Conservation (phyloP, 2,329 filamentous ascomycete species). For the Cryphonectria nitschkei region DNA sequence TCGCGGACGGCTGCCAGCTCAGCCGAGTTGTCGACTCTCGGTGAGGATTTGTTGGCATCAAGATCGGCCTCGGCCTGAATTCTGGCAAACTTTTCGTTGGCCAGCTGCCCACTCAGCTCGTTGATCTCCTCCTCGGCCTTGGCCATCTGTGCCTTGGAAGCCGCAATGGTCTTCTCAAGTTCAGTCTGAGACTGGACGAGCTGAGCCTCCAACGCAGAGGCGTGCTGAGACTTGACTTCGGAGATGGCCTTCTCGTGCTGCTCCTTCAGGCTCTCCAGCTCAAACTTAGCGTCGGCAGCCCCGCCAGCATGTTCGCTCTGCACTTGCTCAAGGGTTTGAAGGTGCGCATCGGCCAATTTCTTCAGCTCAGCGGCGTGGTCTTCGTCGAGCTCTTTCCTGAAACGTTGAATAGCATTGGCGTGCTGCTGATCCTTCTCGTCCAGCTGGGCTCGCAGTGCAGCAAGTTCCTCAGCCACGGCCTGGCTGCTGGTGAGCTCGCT, state of each 20-base stretch:
- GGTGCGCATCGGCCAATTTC: conserved; percentile 48
- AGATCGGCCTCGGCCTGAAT: conserved; percentile 63
- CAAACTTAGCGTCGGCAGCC: conserved; percentile 41
- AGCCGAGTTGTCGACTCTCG: conserved; percentile 47
- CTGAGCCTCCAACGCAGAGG: conserved; percentile 40
- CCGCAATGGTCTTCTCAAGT: conserved; percentile 42
- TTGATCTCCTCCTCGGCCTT: conserved; percentile 53
- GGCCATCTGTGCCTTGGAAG: conserved; percentile 46
- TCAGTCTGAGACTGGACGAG: conserved; percentile 43
- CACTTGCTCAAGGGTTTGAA: conserved; percentile 46
- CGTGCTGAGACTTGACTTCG: conserved; percentile 47
- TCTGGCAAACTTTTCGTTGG: conserved; percentile 63
- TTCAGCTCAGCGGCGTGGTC: conserved; percentile 52
- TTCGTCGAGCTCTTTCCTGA: conserved; percentile 47
- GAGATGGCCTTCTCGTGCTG: conserved; percentile 46
- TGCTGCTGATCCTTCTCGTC: conserved; percentile 41
- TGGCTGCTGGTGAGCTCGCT: conserved; percentile 40
- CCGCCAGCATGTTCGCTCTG: conserved; percentile 41
- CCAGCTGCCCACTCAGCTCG: conserved; percentile 57
- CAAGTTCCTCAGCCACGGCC: conserved; percentile 38
- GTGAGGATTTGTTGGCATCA: conserved; percentile 59
- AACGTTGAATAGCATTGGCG: conserved; percentile 41
- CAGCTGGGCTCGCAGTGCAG: conserved; percentile 38
- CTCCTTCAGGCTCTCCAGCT: conserved; percentile 42
- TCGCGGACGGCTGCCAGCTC: conserved; percentile 56